A percentile compares a stretch with the other conserved stretches of the same genome.
Evolutionary conservation across 2,329 filamentous ascomycete species (phyloP).

Genomic region (Hypoxylon rubiginosum): DNA sequence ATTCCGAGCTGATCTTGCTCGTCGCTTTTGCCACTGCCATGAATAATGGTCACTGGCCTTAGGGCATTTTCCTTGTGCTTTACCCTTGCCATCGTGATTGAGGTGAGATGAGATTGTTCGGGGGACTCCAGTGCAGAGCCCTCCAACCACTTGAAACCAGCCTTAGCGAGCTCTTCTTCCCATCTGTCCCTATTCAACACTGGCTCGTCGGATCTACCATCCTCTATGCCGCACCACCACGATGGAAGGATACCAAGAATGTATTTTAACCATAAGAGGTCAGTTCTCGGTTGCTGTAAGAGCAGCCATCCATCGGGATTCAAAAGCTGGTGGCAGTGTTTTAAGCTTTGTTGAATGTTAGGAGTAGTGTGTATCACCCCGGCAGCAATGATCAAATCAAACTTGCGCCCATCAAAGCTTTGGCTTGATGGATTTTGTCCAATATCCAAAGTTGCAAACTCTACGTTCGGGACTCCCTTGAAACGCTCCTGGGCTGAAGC

Average conservation of each 20-base stretch:
- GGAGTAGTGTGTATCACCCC: conserved; percentile 44
- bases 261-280: conserved; percentile 47
- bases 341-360: conserved; percentile 30
- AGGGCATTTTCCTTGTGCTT: too few species aligned
- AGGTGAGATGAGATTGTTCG: conserved; percentile 34
- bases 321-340: conserved; percentile 44
- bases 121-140: conserved; percentile 23
- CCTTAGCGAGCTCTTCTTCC: conserved; percentile 43
- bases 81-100: conserved; percentile 27
- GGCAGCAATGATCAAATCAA: conserved; percentile 45
- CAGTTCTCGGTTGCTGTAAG: conserved; percentile 45
- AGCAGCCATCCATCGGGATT: conserved; percentile 48
- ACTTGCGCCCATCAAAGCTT: conserved; percentile 38
- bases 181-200: conserved; percentile 44
- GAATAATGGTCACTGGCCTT: too few species aligned
- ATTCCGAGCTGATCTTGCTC: too few species aligned
- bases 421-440: conserved; percentile 39
- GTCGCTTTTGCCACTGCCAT: too few species aligned
- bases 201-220: conserved; percentile 46
- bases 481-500: conserved; percentile 18
- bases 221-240: conserved; percentile 54
- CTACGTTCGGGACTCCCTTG: conserved; percentile 25
- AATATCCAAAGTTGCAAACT: conserved; percentile 42
- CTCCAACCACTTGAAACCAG: conserved; percentile 46
- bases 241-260: conserved; percentile 49